Evolutionary conservation across 768 basidiomycete genomes (phyloP).

Genomic region (Asterophora parasitica): DNA sequence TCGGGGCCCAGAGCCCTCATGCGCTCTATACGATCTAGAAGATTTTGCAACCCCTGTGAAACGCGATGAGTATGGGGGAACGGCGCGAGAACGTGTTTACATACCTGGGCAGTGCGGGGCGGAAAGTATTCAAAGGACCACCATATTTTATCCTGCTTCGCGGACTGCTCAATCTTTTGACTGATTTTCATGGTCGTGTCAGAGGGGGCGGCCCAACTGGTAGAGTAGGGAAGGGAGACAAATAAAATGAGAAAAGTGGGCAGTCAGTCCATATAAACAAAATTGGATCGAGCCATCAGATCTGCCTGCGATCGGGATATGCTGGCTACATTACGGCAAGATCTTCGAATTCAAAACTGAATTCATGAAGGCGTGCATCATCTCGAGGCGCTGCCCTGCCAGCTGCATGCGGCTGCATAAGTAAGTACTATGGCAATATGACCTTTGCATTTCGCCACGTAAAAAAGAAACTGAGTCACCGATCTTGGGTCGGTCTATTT

Average conservation of each 20-base stretch:
- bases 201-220: slow-evolving; percentile 9
- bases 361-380: not conserved
- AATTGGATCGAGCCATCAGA: slow-evolving; percentile 18
- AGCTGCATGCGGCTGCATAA: no score
- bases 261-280: slow-evolving; percentile 14
- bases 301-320: slow-evolving; percentile 14
- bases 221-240: slow-evolving; percentile 9
- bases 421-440: not conserved
- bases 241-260: slow-evolving; percentile 6
- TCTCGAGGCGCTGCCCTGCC: not conserved
- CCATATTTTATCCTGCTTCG: slow-evolving; percentile 84
- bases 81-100: slow-evolving; percentile 8
- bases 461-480: not conserved
- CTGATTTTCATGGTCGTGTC: slow-evolving; percentile 79
- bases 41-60: slow-evolving; percentile 82
- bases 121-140: slow-evolving; percentile 99
- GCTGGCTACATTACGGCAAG: not conserved
- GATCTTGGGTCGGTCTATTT: slow-evolving; percentile 1
- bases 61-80: slow-evolving; percentile 4
- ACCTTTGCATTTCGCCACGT: not conserved
- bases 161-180: slow-evolving; percentile 84
- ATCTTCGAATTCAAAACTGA: not conserved
- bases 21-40: slow-evolving; percentile 96
- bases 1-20: slow-evolving; percentile 95
- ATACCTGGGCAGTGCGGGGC: slow-evolving; percentile 88